Base-by-base conservation (phyloP, 225 moss, liverwort and hornwort species). In the Bryoerythrophyllum caledonicum region DNA sequence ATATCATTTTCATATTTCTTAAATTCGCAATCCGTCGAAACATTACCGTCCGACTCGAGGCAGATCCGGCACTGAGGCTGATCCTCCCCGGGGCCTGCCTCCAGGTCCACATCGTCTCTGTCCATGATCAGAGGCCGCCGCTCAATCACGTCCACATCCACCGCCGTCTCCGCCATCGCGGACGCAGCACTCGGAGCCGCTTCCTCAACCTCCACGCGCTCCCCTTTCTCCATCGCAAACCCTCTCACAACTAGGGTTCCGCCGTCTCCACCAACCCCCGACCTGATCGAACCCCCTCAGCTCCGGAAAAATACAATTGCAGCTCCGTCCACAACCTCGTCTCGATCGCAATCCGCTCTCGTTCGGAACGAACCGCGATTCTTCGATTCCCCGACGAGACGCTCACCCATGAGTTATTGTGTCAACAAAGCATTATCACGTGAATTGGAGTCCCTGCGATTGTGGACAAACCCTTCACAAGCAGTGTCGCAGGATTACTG, bases 21-120 rank as follows among this genome's bases (percentile, higher is more conserved):
- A 19, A 40, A 6, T 38, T 37, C 14, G 0, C 19, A 62, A 67
- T 16, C n/a, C n/a, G n/a, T 62, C 2, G 55, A 44, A 25, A 69
- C 60, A 43, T 55, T 82, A 88, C 88, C 88, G 21, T 88, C 88
- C 1, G 72, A 71, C 19, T 88, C 88, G 54, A 88, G 88, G 51
- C 88, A 88, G 51, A 88, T 88, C 51, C 88, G 80, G 73, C 88
- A 88, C 40, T 88, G 88, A 15, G 88, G 88, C 73, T 88, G 88
- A 71, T 85, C 88, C 6, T 85, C 88, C 3, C 73, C 82, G 4
- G 82, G 82, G 16, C 88, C 88, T 32, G 88, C 85, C 78, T 88
- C 88, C 2, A 85, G 80, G 58, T 88, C 85, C 20, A 88, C 77
- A 56, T 78, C 82, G 69, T 88, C 88, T 49, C 88, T 71, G 72